Evolutionary conservation across 2,329 filamentous ascomycete species (phyloP).

Genomic region (Alternaria arbusti): DNA sequence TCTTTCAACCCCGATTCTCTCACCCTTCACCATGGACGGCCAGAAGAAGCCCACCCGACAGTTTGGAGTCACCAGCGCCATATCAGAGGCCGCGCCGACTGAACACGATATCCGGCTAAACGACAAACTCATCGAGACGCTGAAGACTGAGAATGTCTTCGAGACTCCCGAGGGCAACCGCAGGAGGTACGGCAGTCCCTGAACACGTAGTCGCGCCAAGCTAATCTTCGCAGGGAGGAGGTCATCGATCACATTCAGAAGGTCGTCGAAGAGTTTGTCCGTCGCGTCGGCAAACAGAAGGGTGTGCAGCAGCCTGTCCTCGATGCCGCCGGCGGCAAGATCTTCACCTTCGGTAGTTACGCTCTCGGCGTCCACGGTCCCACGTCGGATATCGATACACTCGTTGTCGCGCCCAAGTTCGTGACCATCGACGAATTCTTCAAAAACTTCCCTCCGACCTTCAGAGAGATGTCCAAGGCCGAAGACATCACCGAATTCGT

Average conservation of each 20-base stretch:
- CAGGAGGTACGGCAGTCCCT: conserved; percentile 66
- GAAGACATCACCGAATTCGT: conserved; percentile 86
- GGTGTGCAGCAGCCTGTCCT: conserved; percentile 77
- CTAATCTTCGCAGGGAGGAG: conserved; percentile 60
- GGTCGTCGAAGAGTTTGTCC: conserved; percentile 86
- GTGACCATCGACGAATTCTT: conserved; percentile 93
- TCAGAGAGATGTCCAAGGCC: conserved; percentile 75
- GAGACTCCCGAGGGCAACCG: conserved; percentile 83
- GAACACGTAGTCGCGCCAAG: not conserved
- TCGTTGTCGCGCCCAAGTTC: conserved; percentile 90
- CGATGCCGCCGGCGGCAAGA: conserved; percentile 85
- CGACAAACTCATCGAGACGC: conserved; percentile 79
- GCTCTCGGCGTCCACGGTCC: conserved; percentile 92
- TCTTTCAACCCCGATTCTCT: conserved; percentile 6
- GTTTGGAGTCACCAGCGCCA: conserved; percentile 82
- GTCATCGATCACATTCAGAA: conserved; percentile 79
- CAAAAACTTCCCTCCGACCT: conserved; percentile 79
- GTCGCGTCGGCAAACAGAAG: conserved; percentile 76
- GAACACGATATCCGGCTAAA: conserved; percentile 77
- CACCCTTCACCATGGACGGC: conserved; percentile 38
- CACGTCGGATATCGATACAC: conserved; percentile 94
- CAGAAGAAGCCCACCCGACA: conserved; percentile 32
- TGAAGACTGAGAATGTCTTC: conserved; percentile 90
- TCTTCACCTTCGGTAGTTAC: conserved; percentile 97
- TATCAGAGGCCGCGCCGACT: conserved; percentile 79